Percentiles rank a stretch among this genome's conserved stretches.
phyloP scores from a whole-genome alignment of 331 rosid species.

The Quercus phellos region DNA sequence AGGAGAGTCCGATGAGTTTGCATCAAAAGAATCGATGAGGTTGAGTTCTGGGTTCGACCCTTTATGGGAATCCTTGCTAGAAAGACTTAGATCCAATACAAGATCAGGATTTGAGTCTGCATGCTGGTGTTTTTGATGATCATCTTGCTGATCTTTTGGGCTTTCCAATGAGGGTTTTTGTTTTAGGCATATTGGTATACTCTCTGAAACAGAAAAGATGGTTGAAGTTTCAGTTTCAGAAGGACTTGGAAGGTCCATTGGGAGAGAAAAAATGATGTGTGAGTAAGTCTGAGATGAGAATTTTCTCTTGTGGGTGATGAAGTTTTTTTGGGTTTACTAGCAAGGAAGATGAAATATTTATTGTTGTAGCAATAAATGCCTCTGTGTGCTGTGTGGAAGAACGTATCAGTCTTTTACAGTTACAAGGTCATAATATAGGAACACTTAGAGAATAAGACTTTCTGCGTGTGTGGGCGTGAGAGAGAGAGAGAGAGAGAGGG shows the following conservation, averaged over 20 bases:
- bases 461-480: neutral
- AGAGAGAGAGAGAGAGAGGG: constrained; percentile 27
- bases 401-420: constrained; percentile 54
- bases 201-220: constrained; percentile 28
- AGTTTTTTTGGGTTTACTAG: constrained; percentile 17
- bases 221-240: constrained; percentile 48
- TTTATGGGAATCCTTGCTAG: constrained; percentile 38
- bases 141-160: constrained; percentile 19
- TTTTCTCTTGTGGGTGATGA: constrained; percentile 15
- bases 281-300: neutral
- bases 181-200: constrained; percentile 7
- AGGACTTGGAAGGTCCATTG: constrained; percentile 39
- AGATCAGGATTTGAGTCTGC: constrained; percentile 23
- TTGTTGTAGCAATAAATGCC: constrained; percentile 34
- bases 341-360: constrained; percentile 14
- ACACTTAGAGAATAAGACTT: constrained; percentile 38
- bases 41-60: constrained; percentile 57
- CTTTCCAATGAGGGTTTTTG: constrained; percentile 29
- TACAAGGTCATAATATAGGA: constrained; percentile 69
- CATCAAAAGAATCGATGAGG: constrained; percentile 58
- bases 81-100: constrained; percentile 67
- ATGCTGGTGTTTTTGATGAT: constrained; percentile 17
- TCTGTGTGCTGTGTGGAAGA: constrained; percentile 32
- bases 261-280: constrained; percentile 4
- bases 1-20: constrained; percentile 29